Percentiles rank a stretch among this genome's conserved stretches.
These are phyloP conservation scores for Geotrichum cucujoidarum DNA, from an alignment of 1,139 yeast species.

Conservation along the genomic window DNA sequence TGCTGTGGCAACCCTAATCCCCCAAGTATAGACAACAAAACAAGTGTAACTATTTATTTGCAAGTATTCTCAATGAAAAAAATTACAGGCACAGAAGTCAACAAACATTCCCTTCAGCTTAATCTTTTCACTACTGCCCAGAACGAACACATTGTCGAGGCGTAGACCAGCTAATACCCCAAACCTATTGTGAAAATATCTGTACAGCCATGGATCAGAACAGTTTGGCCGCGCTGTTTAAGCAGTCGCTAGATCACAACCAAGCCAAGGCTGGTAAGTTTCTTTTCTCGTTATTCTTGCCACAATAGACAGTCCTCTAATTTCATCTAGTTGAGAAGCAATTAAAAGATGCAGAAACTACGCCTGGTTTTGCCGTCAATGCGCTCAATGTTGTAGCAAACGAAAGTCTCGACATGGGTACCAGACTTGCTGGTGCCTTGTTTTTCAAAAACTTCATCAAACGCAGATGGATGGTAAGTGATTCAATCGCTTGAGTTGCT, in stretches of 20 bases:
- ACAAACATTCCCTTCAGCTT: not conserved
- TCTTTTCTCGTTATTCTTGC: not conserved
- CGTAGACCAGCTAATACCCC: not conserved
- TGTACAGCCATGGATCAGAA: constrained; percentile 8
- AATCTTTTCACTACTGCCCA: too few relatives aligned
- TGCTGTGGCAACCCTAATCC: constrained; percentile 5
- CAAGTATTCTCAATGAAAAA: too few relatives aligned
- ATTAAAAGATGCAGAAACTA: constrained; percentile 55
- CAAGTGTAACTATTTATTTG: not conserved
- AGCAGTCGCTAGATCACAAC: constrained; percentile 21
- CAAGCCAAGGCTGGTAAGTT: constrained; percentile 20
- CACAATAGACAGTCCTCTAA: constrained; percentile 1
- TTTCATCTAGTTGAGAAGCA: constrained; percentile 35
- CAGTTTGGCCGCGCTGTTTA: constrained; percentile 16
- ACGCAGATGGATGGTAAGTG: constrained; percentile 63
- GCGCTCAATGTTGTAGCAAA: constrained; percentile 76
- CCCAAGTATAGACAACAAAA: not conserved
- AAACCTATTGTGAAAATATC: not conserved
- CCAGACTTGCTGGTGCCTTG: constrained; percentile 82
- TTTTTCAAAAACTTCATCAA: constrained; percentile 84
- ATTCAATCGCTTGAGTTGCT: constrained; percentile 1
- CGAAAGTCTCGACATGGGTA: constrained; percentile 47
- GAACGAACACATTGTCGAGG: not conserved
- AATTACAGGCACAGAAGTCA: too few relatives aligned
- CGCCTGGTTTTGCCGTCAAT: constrained; percentile 69